phyloP scores from a whole-genome alignment of 2,329 filamentous ascomycete genomes.

The Aspergillus versicolor region DNA sequence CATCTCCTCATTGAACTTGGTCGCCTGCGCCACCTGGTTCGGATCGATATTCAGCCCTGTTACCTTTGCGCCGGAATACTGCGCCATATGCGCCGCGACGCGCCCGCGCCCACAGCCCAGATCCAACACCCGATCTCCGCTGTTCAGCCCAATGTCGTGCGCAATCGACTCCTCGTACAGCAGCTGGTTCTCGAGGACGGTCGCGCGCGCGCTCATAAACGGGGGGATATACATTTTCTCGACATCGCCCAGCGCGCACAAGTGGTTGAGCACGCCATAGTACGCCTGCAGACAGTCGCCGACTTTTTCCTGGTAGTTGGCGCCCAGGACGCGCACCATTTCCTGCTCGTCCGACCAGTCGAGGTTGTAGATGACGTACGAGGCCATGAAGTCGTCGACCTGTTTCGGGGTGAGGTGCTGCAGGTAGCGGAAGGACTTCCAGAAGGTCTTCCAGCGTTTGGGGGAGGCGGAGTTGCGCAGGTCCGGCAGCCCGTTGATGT shows the following conservation, averaged over 20 bases:
- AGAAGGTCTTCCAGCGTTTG: conserved; percentile 52
- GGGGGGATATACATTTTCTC: conserved; percentile 61
- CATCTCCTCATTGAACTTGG: conserved; percentile 44
- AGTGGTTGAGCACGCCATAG: conserved; percentile 56
- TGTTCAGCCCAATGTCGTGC: conserved; percentile 46
- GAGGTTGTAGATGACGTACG: conserved; percentile 57
- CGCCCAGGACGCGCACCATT: conserved; percentile 50
- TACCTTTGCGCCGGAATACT: conserved; percentile 47
- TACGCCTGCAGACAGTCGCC: conserved; percentile 54
- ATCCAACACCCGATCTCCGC: conserved; percentile 51
- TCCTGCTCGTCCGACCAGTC: conserved; percentile 54
- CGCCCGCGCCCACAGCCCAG: conserved; percentile 55
- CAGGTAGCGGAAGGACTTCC: conserved; percentile 52
- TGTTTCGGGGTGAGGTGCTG: conserved; percentile 50
- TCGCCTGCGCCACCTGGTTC: conserved; percentile 51
- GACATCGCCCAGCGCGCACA: conserved; percentile 56
- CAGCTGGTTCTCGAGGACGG: conserved; percentile 53
- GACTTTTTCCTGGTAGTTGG: conserved; percentile 51
- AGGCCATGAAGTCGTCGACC: conserved; percentile 57
- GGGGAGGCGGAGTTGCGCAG: conserved; percentile 48
- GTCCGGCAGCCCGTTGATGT: conserved; percentile 16
- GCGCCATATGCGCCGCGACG: conserved; percentile 56
- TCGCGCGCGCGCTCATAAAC: conserved; percentile 52
- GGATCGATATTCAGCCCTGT: conserved; percentile 57
- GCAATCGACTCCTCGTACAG: conserved; percentile 55